Evolutionary conservation across 352 stramenopile species (phyloP).

Genomic region (Pythium dissotocum): DNA sequence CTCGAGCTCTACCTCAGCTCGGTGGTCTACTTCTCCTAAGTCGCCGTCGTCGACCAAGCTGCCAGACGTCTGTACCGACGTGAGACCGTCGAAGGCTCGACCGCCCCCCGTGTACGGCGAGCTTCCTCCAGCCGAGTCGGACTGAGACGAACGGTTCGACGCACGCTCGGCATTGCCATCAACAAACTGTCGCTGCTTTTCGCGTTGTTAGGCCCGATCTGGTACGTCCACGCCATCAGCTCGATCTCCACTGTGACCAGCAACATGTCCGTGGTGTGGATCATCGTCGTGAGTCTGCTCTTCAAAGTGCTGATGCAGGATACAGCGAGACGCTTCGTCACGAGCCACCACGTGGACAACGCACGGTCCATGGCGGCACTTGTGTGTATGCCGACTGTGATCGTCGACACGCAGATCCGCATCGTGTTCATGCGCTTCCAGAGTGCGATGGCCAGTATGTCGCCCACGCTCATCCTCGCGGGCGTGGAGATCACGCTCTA

Average conservation of each 20-base stretch:
- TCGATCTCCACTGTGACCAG: neutral
- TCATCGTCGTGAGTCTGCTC: conserved; percentile 13
- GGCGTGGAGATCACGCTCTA: conserved; percentile 30
- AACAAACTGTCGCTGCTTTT: neutral
- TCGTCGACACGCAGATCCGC: conserved; percentile 39
- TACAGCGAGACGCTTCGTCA: conserved; percentile 12
- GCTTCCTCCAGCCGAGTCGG: neutral
- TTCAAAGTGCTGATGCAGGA: conserved; percentile 28
- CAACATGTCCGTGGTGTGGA: neutral
- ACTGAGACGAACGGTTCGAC: neutral
- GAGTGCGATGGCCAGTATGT: conserved; percentile 25
- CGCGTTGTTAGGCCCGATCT: conserved; percentile 2
- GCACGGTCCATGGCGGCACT: conserved; percentile 21
- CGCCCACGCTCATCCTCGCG: conserved; percentile 23
- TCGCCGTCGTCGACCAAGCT: conserved; percentile 4
- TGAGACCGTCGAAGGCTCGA: conserved; percentile 13
- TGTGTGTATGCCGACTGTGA: conserved; percentile 32
- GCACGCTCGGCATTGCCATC: neutral
- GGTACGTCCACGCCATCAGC: conserved; percentile 20
- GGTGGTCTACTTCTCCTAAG: conserved; percentile 5
- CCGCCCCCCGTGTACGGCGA: neutral
- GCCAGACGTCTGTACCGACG: conserved; percentile 12
- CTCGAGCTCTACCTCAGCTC: conserved; percentile 17
- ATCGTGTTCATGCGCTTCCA: conserved; percentile 33
- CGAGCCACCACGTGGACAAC: conserved; percentile 14